A percentile compares a stretch with the other conserved stretches of the same genome.
Conservation (phyloP, 352 stramenopile genomes). For the Aphanomyces astaci region DNA sequence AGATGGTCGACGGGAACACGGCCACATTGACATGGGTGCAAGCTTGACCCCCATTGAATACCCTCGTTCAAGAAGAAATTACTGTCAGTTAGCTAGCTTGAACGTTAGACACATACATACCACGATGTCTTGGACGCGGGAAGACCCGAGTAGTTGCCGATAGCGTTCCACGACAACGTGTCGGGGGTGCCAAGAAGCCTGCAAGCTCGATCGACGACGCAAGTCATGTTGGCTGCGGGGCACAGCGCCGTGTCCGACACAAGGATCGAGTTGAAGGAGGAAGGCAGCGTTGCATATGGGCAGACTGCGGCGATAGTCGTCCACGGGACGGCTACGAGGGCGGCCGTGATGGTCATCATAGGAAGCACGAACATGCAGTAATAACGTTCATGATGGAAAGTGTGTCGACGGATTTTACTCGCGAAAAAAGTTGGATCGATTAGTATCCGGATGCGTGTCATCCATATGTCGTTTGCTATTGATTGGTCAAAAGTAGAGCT, state of each 20-base stretch:
- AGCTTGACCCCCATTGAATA: not conserved
- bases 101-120: not conserved
- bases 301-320: not conserved
- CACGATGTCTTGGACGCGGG: not conserved
- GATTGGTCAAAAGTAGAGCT: no score
- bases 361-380: no score
- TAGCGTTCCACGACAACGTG: not conserved
- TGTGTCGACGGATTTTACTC: no score
- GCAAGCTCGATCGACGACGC: not conserved
- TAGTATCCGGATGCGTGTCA: no score
- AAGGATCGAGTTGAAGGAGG: not conserved
- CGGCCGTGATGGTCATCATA: not conserved
- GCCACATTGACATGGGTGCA: not conserved
- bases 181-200: not conserved
- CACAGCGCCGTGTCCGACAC: not conserved
- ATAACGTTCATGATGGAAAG: no score
- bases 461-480: no score
- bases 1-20: not conserved
- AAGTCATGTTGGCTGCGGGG: not conserved
- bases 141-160: not conserved
- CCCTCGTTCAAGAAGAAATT: not conserved
- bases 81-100: no score
- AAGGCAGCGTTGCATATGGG: not conserved
- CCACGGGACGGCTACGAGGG: not conserved
- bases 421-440: no score